These are phyloP conservation scores for Oemleria cerasiformis DNA, from an alignment of 306 rosid species.

Conservation along the genomic window DNA sequence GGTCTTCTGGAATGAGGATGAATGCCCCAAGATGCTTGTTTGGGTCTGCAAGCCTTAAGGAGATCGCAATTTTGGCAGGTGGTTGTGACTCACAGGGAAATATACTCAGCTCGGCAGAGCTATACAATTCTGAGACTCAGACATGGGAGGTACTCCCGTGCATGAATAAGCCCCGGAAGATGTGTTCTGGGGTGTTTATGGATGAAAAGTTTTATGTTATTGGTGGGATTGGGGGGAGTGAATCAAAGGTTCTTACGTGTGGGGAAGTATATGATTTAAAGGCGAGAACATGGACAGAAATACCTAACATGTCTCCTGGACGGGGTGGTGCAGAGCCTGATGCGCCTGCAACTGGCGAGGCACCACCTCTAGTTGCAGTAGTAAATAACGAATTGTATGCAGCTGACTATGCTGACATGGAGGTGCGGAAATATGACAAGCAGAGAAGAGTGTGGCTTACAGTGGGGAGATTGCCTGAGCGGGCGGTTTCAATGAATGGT, in stretches of 20 bases:
- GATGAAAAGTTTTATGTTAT: conserved; percentile 72
- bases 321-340: conserved; percentile 46
- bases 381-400: conserved; percentile 76
- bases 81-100: conserved; percentile 81
- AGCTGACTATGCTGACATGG: conserved; percentile 87
- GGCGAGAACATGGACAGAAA: conserved; percentile 67
- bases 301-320: conserved; percentile 91
- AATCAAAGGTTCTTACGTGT: conserved; percentile 58
- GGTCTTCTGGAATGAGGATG: conserved; percentile 80
- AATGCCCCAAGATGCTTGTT: conserved; percentile 87
- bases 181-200: conserved; percentile 95
- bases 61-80: conserved; percentile 91
- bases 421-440: conserved; percentile 74
- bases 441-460: conserved; percentile 45
- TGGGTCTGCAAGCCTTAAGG: conserved; percentile 87
- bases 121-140: conserved; percentile 77
- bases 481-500: conserved; percentile 78
- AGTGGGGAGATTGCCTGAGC: conserved; percentile 78
- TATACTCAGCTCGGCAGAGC: conserved; percentile 69
- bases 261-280: conserved; percentile 80
- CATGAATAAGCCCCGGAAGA: conserved; percentile 80
- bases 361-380: conserved; percentile 90
- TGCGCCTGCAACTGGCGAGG: conserved; percentile 70
- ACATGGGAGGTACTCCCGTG: conserved; percentile 66
- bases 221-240: conserved; percentile 84